Evolutionary conservation across 1,139 yeast genomes (phyloP).

Genomic region (Zygoascus hellenicus): DNA sequence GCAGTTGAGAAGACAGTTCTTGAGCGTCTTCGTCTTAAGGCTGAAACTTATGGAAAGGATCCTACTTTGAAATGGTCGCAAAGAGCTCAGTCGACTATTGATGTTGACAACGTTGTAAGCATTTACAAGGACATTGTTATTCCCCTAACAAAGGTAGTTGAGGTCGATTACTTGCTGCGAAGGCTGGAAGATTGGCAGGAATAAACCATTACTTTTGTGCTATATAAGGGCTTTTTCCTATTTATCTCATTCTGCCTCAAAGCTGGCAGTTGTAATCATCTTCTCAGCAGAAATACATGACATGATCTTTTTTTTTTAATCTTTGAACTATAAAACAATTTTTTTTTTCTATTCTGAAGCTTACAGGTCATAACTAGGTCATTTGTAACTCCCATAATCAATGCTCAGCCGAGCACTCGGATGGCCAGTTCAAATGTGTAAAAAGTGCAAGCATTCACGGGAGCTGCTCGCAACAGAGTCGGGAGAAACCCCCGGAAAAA

Average conservation of each 20-base stretch:
- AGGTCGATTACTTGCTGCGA: slow-evolving; percentile 80
- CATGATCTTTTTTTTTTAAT: too few relatives aligned
- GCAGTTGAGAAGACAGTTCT: slow-evolving; percentile 83
- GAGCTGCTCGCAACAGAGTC: slow-evolving; percentile 90
- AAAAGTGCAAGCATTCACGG: slow-evolving; percentile 95
- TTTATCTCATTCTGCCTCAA: too few relatives aligned
- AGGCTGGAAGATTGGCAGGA: slow-evolving; percentile 54
- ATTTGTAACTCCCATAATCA: neutral
- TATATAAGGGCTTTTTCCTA: neutral
- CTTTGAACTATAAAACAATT: too few relatives aligned
- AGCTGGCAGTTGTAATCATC: too few relatives aligned
- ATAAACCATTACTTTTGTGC: neutral
- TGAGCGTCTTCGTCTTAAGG: slow-evolving; percentile 71
- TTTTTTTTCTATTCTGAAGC: too few relatives aligned
- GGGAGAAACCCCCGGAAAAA: slow-evolving; percentile 87
- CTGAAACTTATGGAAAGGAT: slow-evolving; percentile 81
- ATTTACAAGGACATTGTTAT: slow-evolving; percentile 85
- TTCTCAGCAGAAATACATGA: too few relatives aligned
- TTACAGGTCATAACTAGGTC: neutral
- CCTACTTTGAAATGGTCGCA: slow-evolving; percentile 69
- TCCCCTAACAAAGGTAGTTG: slow-evolving; percentile 92
- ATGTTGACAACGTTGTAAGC: slow-evolving; percentile 72
- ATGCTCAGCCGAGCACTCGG: slow-evolving; percentile 25
- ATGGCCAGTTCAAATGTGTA: slow-evolving; percentile 85
- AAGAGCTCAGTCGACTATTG: slow-evolving; percentile 66